These are phyloP conservation scores for Dimargaris xerosporica DNA, from an alignment of 192 early-diverging fungal genomes.

Conservation along the genomic window DNA sequence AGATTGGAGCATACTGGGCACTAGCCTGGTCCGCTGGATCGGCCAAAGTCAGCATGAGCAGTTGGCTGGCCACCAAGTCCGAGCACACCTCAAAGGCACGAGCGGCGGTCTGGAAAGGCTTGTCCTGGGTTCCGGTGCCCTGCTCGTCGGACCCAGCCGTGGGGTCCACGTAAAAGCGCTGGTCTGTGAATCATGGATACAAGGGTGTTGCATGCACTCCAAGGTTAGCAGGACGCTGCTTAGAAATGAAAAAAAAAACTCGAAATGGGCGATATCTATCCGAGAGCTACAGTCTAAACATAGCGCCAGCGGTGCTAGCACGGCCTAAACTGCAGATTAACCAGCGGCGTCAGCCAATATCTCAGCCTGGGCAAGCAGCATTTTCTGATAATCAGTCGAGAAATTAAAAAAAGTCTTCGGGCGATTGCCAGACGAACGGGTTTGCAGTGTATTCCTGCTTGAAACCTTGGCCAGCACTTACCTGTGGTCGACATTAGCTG, in stretches of 20 bases:
- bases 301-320: not conserved
- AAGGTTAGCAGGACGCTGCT: too few species aligned
- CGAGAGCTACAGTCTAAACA: not conserved
- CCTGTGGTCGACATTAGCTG: too few species aligned
- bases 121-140: constrained; percentile 52
- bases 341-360: not conserved
- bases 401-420: not conserved
- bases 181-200: constrained; percentile 10
- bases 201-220: too few species aligned
- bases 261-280: not conserved
- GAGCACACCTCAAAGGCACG: constrained; percentile 49
- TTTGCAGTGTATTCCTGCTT: too few species aligned
- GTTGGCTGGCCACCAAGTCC: constrained; percentile 23
- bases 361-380: not conserved
- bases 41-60: constrained; percentile 35
- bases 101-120: constrained; percentile 65
- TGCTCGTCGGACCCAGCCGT: constrained; percentile 61
- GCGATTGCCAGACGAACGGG: too few species aligned
- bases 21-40: constrained; percentile 58
- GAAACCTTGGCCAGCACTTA: too few species aligned
- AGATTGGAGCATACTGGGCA: constrained; percentile 50
- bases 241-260: constrained; percentile 10
- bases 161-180: constrained; percentile 57
- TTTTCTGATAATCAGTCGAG: not conserved
- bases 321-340: not conserved